Percentiles rank a stretch among this genome's conserved stretches.
Conservation (phyloP, 2,329 filamentous ascomycete genomes). For the Aspergillus terreus region DNA sequence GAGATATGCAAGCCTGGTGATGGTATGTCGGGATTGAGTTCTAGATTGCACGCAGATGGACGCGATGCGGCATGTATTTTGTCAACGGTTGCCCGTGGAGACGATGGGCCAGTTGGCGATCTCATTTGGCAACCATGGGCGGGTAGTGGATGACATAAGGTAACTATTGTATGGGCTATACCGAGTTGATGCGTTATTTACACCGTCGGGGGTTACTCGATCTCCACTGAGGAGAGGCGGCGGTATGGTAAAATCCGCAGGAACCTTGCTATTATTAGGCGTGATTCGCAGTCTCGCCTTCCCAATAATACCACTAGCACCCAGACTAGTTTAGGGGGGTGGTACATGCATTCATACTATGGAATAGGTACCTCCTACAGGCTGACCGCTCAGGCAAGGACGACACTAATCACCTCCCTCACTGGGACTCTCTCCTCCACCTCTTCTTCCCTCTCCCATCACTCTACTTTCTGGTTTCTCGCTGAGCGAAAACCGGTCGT, state of each 20-base stretch:
- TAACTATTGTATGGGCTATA: background rate
- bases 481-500: conserved; percentile 35
- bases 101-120: conserved; percentile 16
- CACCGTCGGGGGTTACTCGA: background rate
- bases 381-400: conserved; percentile 16
- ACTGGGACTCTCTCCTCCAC: conserved; percentile 12
- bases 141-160: background rate
- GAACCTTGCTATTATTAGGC: background rate
- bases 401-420: background rate
- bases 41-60: conserved; percentile 12
- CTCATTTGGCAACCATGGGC: background rate
- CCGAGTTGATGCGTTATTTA: background rate
- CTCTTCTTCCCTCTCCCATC: conserved; percentile 13
- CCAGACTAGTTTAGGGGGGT: background rate
- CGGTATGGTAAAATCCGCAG: background rate
- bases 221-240: conserved; percentile 1
- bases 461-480: conserved; percentile 23
- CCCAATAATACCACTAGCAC: background rate
- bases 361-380: conserved; percentile 7
- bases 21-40: background rate
- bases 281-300: background rate
- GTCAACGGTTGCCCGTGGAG: conserved; percentile 38
- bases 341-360: background rate
- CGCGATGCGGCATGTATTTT: conserved; percentile 13
- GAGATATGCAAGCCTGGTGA: background rate